Base-by-base conservation (phyloP, 306 rosid genomes). In the Prunus persica region DNA sequence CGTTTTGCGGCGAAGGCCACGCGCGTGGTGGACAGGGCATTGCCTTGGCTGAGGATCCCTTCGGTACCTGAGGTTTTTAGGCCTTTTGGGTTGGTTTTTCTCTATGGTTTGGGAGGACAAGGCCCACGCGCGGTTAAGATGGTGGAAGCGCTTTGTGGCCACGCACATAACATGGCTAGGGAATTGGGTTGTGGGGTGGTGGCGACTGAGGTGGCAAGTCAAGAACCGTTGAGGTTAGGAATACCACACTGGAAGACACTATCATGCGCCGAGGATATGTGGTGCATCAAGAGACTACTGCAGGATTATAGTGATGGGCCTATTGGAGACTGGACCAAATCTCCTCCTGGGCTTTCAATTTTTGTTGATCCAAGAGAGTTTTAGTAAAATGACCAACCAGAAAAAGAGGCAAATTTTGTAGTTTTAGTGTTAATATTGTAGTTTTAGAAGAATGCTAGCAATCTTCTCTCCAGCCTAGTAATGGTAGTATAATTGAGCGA, bases 331-430 rank as follows among this genome's bases (percentile, higher is more conserved):
- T 91, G 97, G 95, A 88, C 96, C 52, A 89, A 89, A 64, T 91
- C 93, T 18, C 52, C 77, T 5, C 84, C 95, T 1, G 95, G 84
- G 58, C 57, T 60, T 34, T 91, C 98, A 55, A 85, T 93, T 71
- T 93, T 93, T 83, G 93, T 91, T 68, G 98, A 93, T 58, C 98
- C 98, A 1, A 85, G 98, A 54, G 97, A 93, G 56, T 38, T 91
- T 73, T 71, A 71, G 75, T n/a, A 0, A 3, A 38, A 38, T 38
- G 43, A 7, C 9, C 9, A 7, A 38, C 8, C 0, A 1, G 0
- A 6, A 38, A 7, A 1, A 38, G 43, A 25, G 7, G 62, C 18
- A 28, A 70, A 10, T 52, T 52, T 52, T 70, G 64, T 51, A 30
- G 3, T 5, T 11, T 25, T 3, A 18, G 56, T 51, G 16, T 51